These are phyloP conservation scores for Lactuca saligna DNA, from an alignment of 129 eudicot genomes.

Conservation along the genomic window DNA sequence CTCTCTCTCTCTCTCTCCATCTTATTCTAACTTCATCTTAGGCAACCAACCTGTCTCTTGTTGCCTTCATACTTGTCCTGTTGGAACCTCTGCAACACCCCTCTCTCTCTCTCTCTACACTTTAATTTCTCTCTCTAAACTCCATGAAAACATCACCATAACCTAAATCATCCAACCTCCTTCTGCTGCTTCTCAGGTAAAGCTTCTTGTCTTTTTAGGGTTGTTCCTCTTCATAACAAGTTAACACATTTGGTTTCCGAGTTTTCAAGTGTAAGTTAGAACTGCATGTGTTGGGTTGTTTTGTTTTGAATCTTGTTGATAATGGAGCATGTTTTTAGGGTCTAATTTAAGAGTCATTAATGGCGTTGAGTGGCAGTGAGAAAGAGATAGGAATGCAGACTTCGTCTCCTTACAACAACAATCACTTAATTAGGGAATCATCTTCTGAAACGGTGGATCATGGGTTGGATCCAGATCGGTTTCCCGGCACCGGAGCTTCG, in stretches of 20 bases:
- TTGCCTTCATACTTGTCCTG: slow-evolving; percentile 49
- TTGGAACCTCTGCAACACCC: slow-evolving; percentile 45
- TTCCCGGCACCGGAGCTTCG: slow-evolving; percentile 35
- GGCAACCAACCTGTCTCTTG: slow-evolving; percentile 96
- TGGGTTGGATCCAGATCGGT: slow-evolving; percentile 42
- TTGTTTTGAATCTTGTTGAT: slow-evolving; percentile 26
- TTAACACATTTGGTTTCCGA: neutral
- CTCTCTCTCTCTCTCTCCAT: slow-evolving; percentile 32
- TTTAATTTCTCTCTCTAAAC: slow-evolving; percentile 17
- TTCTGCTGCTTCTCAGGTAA: slow-evolving; percentile 27
- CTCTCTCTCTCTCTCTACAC: neutral
- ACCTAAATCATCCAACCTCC: slow-evolving; percentile 8
- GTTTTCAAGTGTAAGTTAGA: neutral
- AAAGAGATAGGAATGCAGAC: slow-evolving; percentile 55
- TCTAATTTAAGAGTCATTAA: slow-evolving; percentile 15
- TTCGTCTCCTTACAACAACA: slow-evolving; percentile 41
- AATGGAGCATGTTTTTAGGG: slow-evolving; percentile 20
- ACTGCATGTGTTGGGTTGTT: slow-evolving; percentile 7
- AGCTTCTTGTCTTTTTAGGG: slow-evolving; percentile 22
- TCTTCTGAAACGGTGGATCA: slow-evolving; percentile 54
- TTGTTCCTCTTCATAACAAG: neutral
- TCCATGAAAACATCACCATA: slow-evolving; percentile 33
- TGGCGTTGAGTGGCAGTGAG: slow-evolving; percentile 57
- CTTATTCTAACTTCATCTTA: slow-evolving; percentile 54
- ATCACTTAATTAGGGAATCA: slow-evolving; percentile 42